Conservation (phyloP, 2,329 filamentous ascomycete genomes). For the Calonectria honghensis region DNA sequence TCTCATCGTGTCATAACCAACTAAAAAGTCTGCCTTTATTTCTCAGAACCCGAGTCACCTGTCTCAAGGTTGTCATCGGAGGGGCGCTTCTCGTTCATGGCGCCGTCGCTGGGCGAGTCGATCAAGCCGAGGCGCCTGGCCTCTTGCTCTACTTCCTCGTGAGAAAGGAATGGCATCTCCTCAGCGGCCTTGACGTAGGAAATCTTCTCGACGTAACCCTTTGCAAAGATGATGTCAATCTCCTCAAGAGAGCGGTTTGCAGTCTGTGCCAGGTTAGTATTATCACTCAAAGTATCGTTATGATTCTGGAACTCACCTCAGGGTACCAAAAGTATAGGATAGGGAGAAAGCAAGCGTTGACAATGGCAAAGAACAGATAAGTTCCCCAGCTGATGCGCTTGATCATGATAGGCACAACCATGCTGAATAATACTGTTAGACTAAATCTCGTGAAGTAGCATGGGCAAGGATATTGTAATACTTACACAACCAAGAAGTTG, state of each 20-base stretch:
- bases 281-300: fast-evolving
- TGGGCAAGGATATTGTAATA: background rate
- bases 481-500: conserved; percentile 68
- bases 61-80: conserved; percentile 27
- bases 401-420: conserved; percentile 79
- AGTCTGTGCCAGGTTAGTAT: conserved; percentile 50
- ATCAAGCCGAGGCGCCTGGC: conserved; percentile 54
- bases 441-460: fast-evolving
- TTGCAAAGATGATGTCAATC: conserved; percentile 76
- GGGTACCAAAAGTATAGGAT: conserved; percentile 70
- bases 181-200: conserved; percentile 75
- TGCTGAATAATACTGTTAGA: conserved; percentile 45
- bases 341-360: conserved; percentile 71
- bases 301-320: conserved; percentile 47
- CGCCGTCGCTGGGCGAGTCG: conserved; percentile 40
- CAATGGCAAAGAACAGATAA: conserved; percentile 69
- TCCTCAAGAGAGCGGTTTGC: conserved; percentile 69
- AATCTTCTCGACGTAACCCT: conserved; percentile 75
- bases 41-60: conserved; percentile 28
- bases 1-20: conserved; percentile 11
- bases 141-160: conserved; percentile 72
- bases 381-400: conserved; percentile 74
- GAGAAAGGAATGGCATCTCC: conserved; percentile 72
- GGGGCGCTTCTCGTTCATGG: conserved; percentile 46
- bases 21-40: background rate